Evolutionary conservation across 768 basidiomycete genomes (phyloP), one percentile per base, ranked within the genome.

Genomic region (Xerocomellus intermedius): DNA sequence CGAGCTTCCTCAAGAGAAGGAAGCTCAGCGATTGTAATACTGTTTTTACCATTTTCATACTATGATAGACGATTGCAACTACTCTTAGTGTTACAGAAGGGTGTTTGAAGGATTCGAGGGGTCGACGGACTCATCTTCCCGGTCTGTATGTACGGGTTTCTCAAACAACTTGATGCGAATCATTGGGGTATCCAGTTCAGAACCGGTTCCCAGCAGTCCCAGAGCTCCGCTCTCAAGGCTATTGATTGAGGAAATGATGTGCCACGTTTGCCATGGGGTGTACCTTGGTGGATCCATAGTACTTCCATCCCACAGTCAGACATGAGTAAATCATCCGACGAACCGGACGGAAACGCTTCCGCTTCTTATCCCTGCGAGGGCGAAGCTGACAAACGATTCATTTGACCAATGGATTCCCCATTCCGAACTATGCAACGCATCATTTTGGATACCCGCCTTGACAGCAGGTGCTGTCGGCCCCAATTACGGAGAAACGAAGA

Each of bases 1-100:
- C 13, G 93, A 98, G 64, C 73, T 95, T 21, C 60, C 71, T 21
- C 50, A 19, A 17, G 56, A 44, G 32, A 22, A 52, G 22, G 55
- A 41, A 26, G 10, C 36, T 24, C 48, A 45, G 45, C 37, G 28
- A 6, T 42, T 57, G 52, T 67, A 33, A 63, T n/a, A 19, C 13
- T 30, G 19, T 2, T 35, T 17, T 28, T 26, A 13, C 12, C 35
- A 13, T 21, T 26, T n/a, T 22, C n/a, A 5, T 35, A 10, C 13
- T 37, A 36, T 21, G n/a, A 21, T 30, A 14, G 24, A 37, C 17
- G 5, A 19, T 33, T 16, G 16, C 19, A 10, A 28, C 28, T 16
- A 1, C 12, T 38, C 32, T 16, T 26, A 46, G 10, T 14, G n/a
- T 13, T 30, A 35, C 19, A 50, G 19, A 35, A 35, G 14, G n/a